phyloP scores from a whole-genome alignment of 768 basidiomycete species.

The Boletus insuetus region DNA sequence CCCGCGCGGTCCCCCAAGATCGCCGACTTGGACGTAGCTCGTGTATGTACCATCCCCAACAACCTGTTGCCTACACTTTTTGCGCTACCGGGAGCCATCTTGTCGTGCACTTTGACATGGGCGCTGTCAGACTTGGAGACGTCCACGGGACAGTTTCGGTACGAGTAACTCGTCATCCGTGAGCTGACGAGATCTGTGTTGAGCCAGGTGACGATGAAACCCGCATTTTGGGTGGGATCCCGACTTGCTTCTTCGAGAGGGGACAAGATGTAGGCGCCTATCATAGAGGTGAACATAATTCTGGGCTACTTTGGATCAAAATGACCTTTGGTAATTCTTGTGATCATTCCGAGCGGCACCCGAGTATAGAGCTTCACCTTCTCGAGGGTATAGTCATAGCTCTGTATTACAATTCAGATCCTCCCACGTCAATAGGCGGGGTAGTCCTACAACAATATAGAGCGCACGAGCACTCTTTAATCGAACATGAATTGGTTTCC shows the following conservation, averaged over 20 bases:
- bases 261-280: slow-evolving; percentile 94
- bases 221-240: slow-evolving; percentile 84
- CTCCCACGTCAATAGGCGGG: background rate
- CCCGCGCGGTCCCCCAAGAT: slow-evolving; percentile 35
- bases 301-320: background rate
- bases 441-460: slow-evolving; percentile 69
- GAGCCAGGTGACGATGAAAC: slow-evolving; percentile 81
- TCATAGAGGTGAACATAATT: background rate
- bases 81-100: background rate
- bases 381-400: slow-evolving; percentile 90
- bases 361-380: slow-evolving; percentile 90
- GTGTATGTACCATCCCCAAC: slow-evolving; percentile 29
- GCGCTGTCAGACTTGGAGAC: background rate
- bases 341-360: slow-evolving; percentile 80
- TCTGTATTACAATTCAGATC: slow-evolving; percentile 43
- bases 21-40: slow-evolving; percentile 24
- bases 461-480: slow-evolving; percentile 47
- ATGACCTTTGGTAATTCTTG: slow-evolving; percentile 73
- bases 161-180: slow-evolving; percentile 80
- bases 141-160: slow-evolving; percentile 61
- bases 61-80: slow-evolving; percentile 16
- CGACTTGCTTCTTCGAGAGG: slow-evolving; percentile 90
- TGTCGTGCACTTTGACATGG: background rate
- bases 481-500: background rate
- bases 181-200: slow-evolving; percentile 64